Conservation (phyloP, 441 rosid genomes). For the Jatropha multifida region DNA sequence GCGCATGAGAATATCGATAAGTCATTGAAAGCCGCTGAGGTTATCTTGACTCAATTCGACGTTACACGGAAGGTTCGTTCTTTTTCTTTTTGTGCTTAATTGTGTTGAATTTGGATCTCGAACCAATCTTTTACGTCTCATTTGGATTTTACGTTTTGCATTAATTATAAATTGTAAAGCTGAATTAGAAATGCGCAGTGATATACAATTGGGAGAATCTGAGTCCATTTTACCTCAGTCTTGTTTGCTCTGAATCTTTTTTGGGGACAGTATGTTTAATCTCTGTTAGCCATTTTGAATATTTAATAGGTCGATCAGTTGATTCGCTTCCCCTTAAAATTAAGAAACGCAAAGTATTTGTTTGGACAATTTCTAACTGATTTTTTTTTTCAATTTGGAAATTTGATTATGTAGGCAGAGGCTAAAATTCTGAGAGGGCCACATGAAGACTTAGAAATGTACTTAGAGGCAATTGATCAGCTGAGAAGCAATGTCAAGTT, state of each 20-base stretch:
- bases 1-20: slow-evolving; percentile 93
- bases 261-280: neutral
- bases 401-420: slow-evolving; percentile 61
- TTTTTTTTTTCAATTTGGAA: neutral
- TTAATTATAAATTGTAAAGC: neutral
- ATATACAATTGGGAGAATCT: neutral
- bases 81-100: neutral
- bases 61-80: slow-evolving; percentile 70
- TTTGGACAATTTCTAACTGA: neutral
- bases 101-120: neutral
- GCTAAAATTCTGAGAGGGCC: slow-evolving; percentile 97
- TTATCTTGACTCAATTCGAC: slow-evolving; percentile 74
- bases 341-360: too few relatives aligned
- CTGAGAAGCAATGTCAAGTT: slow-evolving; percentile 61
- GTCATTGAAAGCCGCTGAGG: slow-evolving; percentile 73
- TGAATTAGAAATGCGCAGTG: neutral
- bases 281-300: neutral
- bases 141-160: neutral
- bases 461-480: slow-evolving; percentile 89
- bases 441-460: slow-evolving; percentile 91
- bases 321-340: too few relatives aligned
- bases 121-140: neutral
- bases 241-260: neutral
- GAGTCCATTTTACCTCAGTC: neutral
- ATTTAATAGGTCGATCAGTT: neutral